A percentile compares a stretch with the other conserved stretches of the same genome.
phyloP scores from a whole-genome alignment of 352 stramenopile species.

The Phytophthora constricta region DNA sequence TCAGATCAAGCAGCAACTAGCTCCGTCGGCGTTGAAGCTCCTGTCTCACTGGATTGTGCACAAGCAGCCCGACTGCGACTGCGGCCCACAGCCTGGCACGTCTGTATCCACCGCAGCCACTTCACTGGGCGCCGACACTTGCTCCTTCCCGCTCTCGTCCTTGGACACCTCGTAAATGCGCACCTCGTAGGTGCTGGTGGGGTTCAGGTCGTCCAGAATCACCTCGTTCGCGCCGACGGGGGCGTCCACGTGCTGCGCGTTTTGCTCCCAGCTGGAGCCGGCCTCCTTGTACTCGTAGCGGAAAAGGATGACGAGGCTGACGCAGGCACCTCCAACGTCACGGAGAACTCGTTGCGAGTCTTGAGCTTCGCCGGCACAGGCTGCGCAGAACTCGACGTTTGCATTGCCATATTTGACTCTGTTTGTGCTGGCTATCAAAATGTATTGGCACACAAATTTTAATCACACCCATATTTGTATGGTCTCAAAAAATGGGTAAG shows the following conservation, averaged over 20 bases:
- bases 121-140: conserved; percentile 68
- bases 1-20: background rate
- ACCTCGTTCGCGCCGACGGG: conserved; percentile 50
- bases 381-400: conserved; percentile 7
- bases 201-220: conserved; percentile 86
- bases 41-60: conserved; percentile 61
- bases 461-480: no score
- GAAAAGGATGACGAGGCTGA: conserved; percentile 20
- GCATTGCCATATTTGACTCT: conserved; percentile 21
- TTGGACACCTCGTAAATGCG: conserved; percentile 72
- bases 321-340: conserved; percentile 68
- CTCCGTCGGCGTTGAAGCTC: no score
- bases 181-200: conserved; percentile 89
- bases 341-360: conserved; percentile 80
- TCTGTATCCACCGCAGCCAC: conserved; percentile 88
- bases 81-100: conserved; percentile 79
- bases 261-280: conserved; percentile 44
- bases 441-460: no score
- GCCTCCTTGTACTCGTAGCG: conserved; percentile 83
- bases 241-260: conserved; percentile 48
- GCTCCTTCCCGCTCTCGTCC: conserved; percentile 40
- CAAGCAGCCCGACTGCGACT: conserved; percentile 46
- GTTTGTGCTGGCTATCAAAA: no score
- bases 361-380: conserved; percentile 76
- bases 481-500: no score